Conservation (phyloP, 1,284 basidiomycete genomes). For the Uromyces viciae-fabae region DNA sequence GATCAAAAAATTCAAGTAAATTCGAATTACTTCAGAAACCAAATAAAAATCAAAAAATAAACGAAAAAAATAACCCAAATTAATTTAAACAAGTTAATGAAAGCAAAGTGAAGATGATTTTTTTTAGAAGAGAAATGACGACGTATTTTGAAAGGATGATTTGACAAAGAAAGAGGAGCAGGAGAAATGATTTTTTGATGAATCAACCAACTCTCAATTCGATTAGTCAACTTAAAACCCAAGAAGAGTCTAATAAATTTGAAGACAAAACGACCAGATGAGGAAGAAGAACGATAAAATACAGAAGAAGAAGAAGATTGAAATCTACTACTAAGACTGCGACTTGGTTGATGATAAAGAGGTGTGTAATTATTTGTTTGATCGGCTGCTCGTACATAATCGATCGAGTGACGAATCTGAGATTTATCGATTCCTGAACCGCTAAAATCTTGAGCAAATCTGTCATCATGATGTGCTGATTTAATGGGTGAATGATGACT, state of each 20-base stretch:
- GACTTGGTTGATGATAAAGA: neutral
- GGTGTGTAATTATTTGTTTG: neutral
- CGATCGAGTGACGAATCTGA: neutral
- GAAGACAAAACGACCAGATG: neutral
- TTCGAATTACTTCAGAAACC: too few relatives aligned
- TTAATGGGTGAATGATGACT: slow-evolving; percentile 35
- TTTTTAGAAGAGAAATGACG: neutral
- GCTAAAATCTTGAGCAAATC: slow-evolving; percentile 18
- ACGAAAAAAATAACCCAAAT: neutral
- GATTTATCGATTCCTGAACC: neutral
- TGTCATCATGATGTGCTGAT: slow-evolving; percentile 31
- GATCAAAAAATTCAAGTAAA: too few relatives aligned
- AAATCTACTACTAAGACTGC: slow-evolving; percentile 19
- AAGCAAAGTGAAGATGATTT: neutral
- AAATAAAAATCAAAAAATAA: neutral
- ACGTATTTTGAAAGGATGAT: neutral
- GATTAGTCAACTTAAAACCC: neutral
- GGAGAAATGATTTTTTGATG: neutral
- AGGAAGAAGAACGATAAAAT: neutral
- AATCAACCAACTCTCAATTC: neutral
- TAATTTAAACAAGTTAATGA: neutral
- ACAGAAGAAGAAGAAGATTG: neutral
- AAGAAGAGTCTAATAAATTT: neutral
- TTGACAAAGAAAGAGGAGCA: neutral
- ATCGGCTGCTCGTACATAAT: neutral